Base-by-base conservation (phyloP, 805 yeast genomes). In the Blastobotrys chiropterorum region DNA sequence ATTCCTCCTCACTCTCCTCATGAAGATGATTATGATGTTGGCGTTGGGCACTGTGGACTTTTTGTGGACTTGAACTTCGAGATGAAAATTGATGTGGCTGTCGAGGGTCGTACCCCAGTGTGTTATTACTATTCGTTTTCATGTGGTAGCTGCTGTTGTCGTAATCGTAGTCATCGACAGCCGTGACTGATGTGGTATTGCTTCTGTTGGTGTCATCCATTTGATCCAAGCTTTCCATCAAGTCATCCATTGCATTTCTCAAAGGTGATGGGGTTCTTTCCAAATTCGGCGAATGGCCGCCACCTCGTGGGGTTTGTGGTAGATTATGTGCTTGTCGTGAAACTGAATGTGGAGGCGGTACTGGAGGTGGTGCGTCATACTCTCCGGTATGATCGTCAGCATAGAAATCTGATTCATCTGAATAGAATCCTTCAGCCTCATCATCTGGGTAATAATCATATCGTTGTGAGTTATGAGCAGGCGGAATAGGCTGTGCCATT, bases 321-420 rank as follows among this genome's bases (percentile, higher is more conserved):
- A 26, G 47, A 13, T 60, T 57, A 17, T 56, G 53, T 5, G 34
- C 34, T 26, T 26, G 34, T 26, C 34, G 34, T 26, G 34, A 26
- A 6, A 26, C 34, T 26, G 34, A 26, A 53, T 68, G 72, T n/a
- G 68, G 67, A 1, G 72, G 72, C 3, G 71, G 71, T 5, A 60
- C 53, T 2, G 71, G 71, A 2, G 34, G 34, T 26, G 70, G 68
- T 8, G 63, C 51, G 30, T 54, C 56, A 2, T 57, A 51, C 46
- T 44, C 48, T 6, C 44, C 40, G 40, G 13, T 15, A 17, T 16
- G 17, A 44, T 44, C 46, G 31, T 44, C 45, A 16, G 13, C 34
- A 19, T 44, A 31, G 38, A 15, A 15, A 20, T 21, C 39, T 5
- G n/a, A 17, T 21, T 14, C 47, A 26, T 45, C 40, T 7, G 38